Percentiles rank a stretch among this genome's conserved stretches.
phyloP scores from a whole-genome alignment of 192 early-diverging fungal species.

The Rhizophagus clarus region DNA sequence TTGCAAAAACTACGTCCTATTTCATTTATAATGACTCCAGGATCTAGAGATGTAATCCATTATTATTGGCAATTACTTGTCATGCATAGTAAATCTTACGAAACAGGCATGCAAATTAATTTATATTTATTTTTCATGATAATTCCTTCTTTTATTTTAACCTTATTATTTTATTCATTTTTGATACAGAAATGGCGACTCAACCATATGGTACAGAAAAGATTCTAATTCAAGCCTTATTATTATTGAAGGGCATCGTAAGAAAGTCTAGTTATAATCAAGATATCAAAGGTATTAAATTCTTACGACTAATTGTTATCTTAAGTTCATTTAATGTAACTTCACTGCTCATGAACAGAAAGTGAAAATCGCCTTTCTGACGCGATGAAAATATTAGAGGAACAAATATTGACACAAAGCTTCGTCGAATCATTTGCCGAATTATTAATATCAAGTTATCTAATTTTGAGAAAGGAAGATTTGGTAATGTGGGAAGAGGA shows the following conservation, averaged over 20 bases:
- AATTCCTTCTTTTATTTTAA: neutral
- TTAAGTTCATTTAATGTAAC: neutral
- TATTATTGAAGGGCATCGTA: conserved; percentile 65
- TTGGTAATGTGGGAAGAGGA: conserved; percentile 79
- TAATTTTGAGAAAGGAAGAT: conserved; percentile 71
- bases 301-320: neutral
- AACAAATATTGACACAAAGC: conserved; percentile 66
- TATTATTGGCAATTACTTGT: conserved; percentile 77
- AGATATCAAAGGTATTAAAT: conserved; percentile 33
- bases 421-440: conserved; percentile 70
- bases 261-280: conserved; percentile 57
- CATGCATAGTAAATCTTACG: conserved; percentile 24
- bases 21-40: conserved; percentile 63
- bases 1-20: conserved; percentile 67
- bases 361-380: conserved; percentile 55
- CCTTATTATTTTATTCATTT: neutral
- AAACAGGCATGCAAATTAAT: conserved; percentile 5
- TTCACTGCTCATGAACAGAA: conserved; percentile 25
- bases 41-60: conserved; percentile 61
- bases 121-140: neutral
- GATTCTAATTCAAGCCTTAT: conserved; percentile 74
- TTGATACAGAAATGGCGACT: conserved; percentile 11
- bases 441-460: conserved; percentile 72
- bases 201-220: conserved; percentile 48
- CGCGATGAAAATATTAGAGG: conserved; percentile 59